Evolutionary conservation across 2,329 filamentous ascomycete species (phyloP), one percentile per base, ranked within the genome.

Genomic region (Colletotrichum sp.): DNA sequence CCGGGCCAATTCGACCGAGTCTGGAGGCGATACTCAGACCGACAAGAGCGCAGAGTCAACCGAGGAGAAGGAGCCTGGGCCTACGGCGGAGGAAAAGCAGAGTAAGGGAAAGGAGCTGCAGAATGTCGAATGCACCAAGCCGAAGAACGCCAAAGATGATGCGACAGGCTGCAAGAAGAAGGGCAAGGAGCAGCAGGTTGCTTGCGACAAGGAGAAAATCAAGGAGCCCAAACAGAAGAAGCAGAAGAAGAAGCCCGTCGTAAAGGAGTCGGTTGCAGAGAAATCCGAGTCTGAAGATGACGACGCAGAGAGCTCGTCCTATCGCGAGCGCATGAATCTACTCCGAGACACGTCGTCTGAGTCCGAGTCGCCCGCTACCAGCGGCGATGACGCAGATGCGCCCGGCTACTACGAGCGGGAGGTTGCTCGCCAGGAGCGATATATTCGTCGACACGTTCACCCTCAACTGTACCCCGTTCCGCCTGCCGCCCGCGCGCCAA

Each of bases 391-490:
- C 16, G 75, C 75, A 21, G 71, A 77, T 10, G 52, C 34, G 24
- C 69, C 60, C 26, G 66, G 65, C 30, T 36, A 69, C 26, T 70
- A 74, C 34, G 73, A 77, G 28, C 52, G 67, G 3, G 79, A 83
- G 26, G 77, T 78, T 30, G 77, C 63, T n/a, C 59, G 75, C 5
- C 80, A 85, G 39, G 79, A 78, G 69, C 77, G 77, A 5, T 85
- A 86, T 76, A 80, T 86, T 32, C 80, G 81, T 18, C 73, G 80
- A 8, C 79, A 84, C 75, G 77, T 86, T 60, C 81, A 81, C 66
- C 72, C 76, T 6, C 63, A 78, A 8, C 77, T 86, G 6, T 85
- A 85, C 77, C 83, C 84, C 0, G 49, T 78, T 2, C 79, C 44
- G 77, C 81, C 1, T 80, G 83, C 34, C 78, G 77, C 26, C 71